Conservation (phyloP, 352 stramenopile genomes). For the Saprolegnia diclina region DNA sequence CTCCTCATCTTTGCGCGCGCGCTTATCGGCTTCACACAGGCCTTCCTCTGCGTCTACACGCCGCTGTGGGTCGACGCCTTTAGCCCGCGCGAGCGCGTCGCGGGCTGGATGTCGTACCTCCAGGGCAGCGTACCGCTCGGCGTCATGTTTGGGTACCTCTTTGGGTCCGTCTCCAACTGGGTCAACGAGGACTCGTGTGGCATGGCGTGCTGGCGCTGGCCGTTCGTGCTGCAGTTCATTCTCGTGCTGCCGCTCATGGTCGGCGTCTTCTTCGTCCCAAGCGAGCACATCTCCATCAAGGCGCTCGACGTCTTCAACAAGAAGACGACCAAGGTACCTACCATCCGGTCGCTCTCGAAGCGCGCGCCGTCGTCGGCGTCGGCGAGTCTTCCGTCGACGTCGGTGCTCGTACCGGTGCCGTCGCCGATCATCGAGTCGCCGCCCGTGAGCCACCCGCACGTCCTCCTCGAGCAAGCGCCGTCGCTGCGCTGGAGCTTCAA, state of each 20-base stretch:
- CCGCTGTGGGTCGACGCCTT: slow-evolving; percentile 83
- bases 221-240: slow-evolving; percentile 79
- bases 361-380: background rate
- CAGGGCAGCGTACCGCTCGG: slow-evolving; percentile 77
- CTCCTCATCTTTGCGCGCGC: slow-evolving; percentile 64
- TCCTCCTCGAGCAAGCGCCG: slow-evolving; percentile 3
- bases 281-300: slow-evolving; percentile 62
- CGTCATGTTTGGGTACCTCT: slow-evolving; percentile 83
- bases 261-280: slow-evolving; percentile 74
- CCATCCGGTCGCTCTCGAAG: too few relatives aligned
- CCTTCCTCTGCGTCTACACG: slow-evolving; percentile 79
- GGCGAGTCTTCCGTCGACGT: slow-evolving; percentile 2
- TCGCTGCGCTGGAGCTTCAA: slow-evolving; percentile 5
- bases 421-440: background rate
- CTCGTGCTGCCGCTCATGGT: slow-evolving; percentile 65
- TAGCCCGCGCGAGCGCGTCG: slow-evolving; percentile 62
- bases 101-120: slow-evolving; percentile 80
- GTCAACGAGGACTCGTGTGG: slow-evolving; percentile 49
- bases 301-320: background rate
- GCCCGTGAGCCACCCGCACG: background rate
- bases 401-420: background rate
- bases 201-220: slow-evolving; percentile 76
- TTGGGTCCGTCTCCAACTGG: slow-evolving; percentile 76
- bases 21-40: slow-evolving; percentile 77
- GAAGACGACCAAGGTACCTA: background rate